These are phyloP conservation scores for Stellera chamaejasme DNA, from an alignment of 345 rosid species.

Conservation along the genomic window DNA sequence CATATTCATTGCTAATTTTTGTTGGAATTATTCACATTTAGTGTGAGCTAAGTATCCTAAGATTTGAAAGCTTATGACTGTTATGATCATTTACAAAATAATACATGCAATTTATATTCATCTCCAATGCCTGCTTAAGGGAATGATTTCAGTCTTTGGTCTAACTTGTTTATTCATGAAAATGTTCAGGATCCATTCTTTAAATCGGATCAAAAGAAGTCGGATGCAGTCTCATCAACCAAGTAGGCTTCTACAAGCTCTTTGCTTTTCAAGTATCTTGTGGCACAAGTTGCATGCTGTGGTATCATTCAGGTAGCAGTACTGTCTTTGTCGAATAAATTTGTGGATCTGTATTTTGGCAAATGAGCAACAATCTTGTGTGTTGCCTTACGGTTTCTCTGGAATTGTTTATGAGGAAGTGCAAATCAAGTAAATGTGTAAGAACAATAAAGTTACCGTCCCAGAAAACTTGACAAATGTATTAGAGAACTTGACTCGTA, in stretches of 20 bases:
- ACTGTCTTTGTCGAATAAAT: slow-evolving; percentile 5
- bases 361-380: neutral
- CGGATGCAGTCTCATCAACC: slow-evolving; percentile 16
- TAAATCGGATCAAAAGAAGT: slow-evolving; percentile 28
- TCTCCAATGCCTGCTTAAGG: neutral
- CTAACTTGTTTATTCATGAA: neutral
- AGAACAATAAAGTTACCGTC: too few relatives aligned
- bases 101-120: too few relatives aligned
- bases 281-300: neutral
- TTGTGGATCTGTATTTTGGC: neutral
- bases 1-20: too few relatives aligned
- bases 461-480: too few relatives aligned
- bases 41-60: too few relatives aligned
- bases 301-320: neutral
- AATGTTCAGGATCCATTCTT: slow-evolving; percentile 34
- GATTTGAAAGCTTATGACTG: neutral
- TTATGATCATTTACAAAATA: too few relatives aligned
- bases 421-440: too few relatives aligned
- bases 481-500: too few relatives aligned
- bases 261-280: slow-evolving; percentile 13
- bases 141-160: neutral
- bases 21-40: too few relatives aligned
- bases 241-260: slow-evolving; percentile 21
- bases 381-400: too few relatives aligned
- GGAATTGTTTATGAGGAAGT: too few relatives aligned